Conservation (phyloP, 1,139 yeast genomes). For the Blastobotrys proliferans region DNA sequence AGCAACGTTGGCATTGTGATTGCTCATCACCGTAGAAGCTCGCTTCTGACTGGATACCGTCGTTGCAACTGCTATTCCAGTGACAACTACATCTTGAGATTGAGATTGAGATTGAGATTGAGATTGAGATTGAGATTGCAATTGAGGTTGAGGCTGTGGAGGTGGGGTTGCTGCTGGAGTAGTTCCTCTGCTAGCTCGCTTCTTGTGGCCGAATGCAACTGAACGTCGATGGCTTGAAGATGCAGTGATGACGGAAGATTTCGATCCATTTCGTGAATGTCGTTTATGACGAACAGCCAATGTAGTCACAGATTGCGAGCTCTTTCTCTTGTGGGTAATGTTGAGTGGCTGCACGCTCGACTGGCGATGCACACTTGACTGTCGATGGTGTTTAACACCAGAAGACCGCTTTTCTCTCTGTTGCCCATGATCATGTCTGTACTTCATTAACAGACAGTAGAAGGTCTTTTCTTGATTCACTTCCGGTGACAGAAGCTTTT, state of each 20-base stretch:
- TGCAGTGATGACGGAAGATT: constrained; percentile 23
- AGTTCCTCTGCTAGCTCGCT: neutral
- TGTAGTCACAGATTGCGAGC: constrained; percentile 14
- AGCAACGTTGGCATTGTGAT: neutral
- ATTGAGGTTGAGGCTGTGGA: neutral
- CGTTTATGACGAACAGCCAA: constrained; percentile 1
- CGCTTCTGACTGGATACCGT: constrained; percentile 1
- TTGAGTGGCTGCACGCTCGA: constrained; percentile 7
- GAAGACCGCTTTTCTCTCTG: constrained; percentile 6
- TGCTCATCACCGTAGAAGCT: neutral
- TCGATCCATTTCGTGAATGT: constrained; percentile 24
- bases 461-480: constrained; percentile 85
- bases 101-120: neutral
- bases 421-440: constrained; percentile 68
- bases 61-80: constrained; percentile 5
- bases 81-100: neutral
- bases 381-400: constrained; percentile 5
- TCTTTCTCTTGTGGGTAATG: constrained; percentile 13
- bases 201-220: neutral
- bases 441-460: constrained; percentile 75
- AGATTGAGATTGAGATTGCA: neutral
- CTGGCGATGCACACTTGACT: neutral
- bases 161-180: neutral
- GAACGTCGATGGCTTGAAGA: constrained; percentile 25
- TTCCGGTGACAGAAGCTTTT: constrained; percentile 53